Evolutionary conservation across 2,329 filamentous ascomycete species (phyloP).

Genomic region (Calonectria pseudoturangicola): DNA sequence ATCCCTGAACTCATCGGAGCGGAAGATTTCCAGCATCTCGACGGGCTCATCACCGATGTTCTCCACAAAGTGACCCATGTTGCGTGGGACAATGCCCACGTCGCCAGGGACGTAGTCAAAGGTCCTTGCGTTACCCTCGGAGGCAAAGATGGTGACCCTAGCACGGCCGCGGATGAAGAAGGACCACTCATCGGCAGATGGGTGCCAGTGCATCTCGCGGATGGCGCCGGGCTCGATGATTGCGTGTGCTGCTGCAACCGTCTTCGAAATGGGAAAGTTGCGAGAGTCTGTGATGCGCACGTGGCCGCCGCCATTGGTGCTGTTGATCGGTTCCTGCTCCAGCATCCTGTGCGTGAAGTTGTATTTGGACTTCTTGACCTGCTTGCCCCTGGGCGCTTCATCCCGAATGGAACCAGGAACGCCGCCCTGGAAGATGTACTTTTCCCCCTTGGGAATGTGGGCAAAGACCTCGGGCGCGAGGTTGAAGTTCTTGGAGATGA

Average conservation of each 20-base stretch:
- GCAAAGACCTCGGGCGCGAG: conserved; percentile 82
- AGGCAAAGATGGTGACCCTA: conserved; percentile 83
- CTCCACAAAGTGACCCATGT: conserved; percentile 89
- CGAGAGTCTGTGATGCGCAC: conserved; percentile 85
- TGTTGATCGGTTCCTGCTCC: conserved; percentile 79
- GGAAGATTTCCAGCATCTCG: conserved; percentile 85
- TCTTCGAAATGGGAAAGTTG: conserved; percentile 84
- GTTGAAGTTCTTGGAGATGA: conserved; percentile 85
- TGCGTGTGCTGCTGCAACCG: conserved; percentile 82
- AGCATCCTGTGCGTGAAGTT: conserved; percentile 84
- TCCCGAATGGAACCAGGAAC: conserved; percentile 78
- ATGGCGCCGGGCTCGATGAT: conserved; percentile 82
- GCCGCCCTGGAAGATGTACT: conserved; percentile 86
- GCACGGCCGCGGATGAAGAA: conserved; percentile 85
- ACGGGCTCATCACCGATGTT: conserved; percentile 86
- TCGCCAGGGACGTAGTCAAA: conserved; percentile 86
- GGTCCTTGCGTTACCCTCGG: conserved; percentile 80
- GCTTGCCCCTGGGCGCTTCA: conserved; percentile 76
- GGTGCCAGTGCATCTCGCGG: conserved; percentile 90
- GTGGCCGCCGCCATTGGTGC: conserved; percentile 75
- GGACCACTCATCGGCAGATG: conserved; percentile 86
- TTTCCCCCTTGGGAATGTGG: conserved; percentile 78
- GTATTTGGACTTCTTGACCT: conserved; percentile 79
- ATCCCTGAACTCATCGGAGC: conserved; percentile 81
- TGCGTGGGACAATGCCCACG: conserved; percentile 84